Evolutionary conservation across 2,329 filamentous ascomycete genomes (phyloP).

Genomic region (Cytospora piceae): DNA sequence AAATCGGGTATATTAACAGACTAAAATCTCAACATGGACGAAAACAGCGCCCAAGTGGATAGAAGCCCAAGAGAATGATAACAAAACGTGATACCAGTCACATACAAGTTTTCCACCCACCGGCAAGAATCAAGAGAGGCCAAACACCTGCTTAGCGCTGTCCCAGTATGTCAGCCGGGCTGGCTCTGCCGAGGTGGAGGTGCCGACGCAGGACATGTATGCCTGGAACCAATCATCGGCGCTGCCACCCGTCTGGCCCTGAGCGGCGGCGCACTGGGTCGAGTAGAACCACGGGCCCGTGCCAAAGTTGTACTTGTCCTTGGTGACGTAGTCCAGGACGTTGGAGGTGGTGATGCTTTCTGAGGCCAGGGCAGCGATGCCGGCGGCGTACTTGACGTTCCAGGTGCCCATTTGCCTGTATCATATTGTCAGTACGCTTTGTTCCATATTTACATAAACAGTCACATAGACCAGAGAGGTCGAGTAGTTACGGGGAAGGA

Average conservation of each 20-base stretch:
- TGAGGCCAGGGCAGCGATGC: slow-evolving; percentile 43
- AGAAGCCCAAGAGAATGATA: not conserved
- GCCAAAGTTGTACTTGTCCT: slow-evolving; percentile 58
- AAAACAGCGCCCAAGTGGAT: not conserved
- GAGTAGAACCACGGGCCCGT: slow-evolving; percentile 56
- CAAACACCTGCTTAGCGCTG: slow-evolving; percentile 53
- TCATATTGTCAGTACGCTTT: slow-evolving; percentile 4
- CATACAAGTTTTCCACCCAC: not conserved
- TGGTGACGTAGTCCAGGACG: slow-evolving; percentile 49
- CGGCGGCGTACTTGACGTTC: slow-evolving; percentile 54
- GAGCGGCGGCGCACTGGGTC: slow-evolving; percentile 47
- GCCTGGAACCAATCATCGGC: slow-evolving; percentile 47
- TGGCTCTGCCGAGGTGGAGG: slow-evolving; percentile 31
- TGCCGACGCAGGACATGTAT: slow-evolving; percentile 55
- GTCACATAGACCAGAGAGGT: too few species aligned
- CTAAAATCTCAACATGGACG: not conserved
- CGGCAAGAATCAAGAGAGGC: slow-evolving; percentile 33
- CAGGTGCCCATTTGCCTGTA: slow-evolving; percentile 40
- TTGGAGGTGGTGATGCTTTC: slow-evolving; percentile 39
- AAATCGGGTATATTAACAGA: slow-evolving; percentile 9
- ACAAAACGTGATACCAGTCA: not conserved
- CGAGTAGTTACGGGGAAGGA: too few species aligned
- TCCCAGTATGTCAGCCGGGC: slow-evolving; percentile 47
- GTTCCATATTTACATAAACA: not conserved
- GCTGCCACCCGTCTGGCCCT: slow-evolving; percentile 40